These are phyloP conservation scores for Sesbania bispinosa DNA, from an alignment of 306 rosid genomes.

Conservation along the genomic window DNA sequence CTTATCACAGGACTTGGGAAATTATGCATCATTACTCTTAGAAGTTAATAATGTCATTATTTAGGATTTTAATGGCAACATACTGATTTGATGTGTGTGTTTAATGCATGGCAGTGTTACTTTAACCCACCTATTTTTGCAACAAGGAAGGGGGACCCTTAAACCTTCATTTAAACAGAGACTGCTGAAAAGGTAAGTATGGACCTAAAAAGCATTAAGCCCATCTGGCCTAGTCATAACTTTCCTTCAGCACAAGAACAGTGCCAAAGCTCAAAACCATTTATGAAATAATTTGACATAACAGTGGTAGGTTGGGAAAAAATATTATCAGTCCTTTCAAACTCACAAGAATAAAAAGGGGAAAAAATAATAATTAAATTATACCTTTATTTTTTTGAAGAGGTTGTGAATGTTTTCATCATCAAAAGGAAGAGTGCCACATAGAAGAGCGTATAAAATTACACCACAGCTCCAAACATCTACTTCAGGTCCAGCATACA, in stretches of 20 bases:
- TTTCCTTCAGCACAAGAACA: slow-evolving; percentile 14
- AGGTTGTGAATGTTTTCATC: slow-evolving; percentile 87
- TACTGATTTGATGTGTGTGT: not conserved
- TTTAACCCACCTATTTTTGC: not conserved
- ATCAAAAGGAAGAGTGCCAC: slow-evolving; percentile 94
- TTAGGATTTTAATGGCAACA: not conserved
- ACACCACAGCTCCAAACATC: slow-evolving; percentile 79
- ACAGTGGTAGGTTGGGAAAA: no score
- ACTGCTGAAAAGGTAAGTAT: not conserved
- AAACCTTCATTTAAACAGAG: not conserved
- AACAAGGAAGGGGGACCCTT: not conserved
- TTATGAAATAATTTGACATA: not conserved
- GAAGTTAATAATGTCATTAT: not conserved
- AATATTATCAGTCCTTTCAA: not conserved
- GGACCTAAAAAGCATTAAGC: not conserved
- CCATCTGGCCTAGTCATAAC: slow-evolving; percentile 15
- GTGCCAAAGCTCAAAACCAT: slow-evolving; percentile 11
- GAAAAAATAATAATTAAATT: not conserved
- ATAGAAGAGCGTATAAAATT: slow-evolving; percentile 90
- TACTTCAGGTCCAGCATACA: slow-evolving; percentile 55
- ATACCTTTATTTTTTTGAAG: slow-evolving; percentile 77
- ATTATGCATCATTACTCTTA: not conserved
- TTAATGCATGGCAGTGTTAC: not conserved
- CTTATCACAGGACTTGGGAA: not conserved
- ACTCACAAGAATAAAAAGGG: not conserved